A percentile compares a stretch with the other conserved stretches of the same genome.
Evolutionary conservation across 129 eudicot genomes (phyloP).

Genomic region (carrot (Daucus carota)): DH1_v3.0 NC_030383.2:5523001-5523500

Average conservation of each 20-base stretch:
- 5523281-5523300: not conserved
- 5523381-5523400: conserved; percentile 20
- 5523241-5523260: conserved; percentile 72
- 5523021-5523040: not conserved
- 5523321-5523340: conserved; percentile 7
- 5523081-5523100: conserved; percentile 61
- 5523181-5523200: conserved; percentile 92
- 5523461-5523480: conserved; percentile 34
- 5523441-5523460: conserved; percentile 33
- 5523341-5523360: conserved; percentile 40
- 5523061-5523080: conserved; percentile 59
- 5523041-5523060: not conserved
- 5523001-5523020: not conserved
- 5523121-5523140: conserved; percentile 77
- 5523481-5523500: conserved; percentile 38
- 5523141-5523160: conserved; percentile 67
- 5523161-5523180: conserved; percentile 90
- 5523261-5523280: conserved; percentile 60
- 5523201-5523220: conserved; percentile 54
- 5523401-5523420: conserved; percentile 35
- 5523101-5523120: conserved; percentile 49
- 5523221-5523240: conserved; percentile 62
- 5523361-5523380: conserved; percentile 36
- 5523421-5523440: conserved; percentile 53
- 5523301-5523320: not conserved